Evolutionary conservation across 805 yeast species (phyloP).

Genomic region (Tanozyma kutaoensis): DNA sequence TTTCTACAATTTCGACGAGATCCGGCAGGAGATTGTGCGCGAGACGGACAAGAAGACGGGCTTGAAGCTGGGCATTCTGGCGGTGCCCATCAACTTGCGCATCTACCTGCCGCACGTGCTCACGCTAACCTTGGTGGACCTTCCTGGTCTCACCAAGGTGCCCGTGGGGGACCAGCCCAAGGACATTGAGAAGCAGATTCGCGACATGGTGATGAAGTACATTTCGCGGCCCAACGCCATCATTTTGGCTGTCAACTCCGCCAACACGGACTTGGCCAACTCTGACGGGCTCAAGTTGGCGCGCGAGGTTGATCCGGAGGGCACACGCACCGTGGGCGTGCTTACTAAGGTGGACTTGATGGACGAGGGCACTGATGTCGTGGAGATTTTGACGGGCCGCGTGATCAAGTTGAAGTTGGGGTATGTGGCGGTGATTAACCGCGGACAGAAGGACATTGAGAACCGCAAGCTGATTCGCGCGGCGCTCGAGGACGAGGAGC

Average conservation of each 20-base stretch:
- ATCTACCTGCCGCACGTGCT: constrained; percentile 89
- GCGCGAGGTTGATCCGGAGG: constrained; percentile 96
- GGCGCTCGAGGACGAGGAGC: constrained; percentile 71
- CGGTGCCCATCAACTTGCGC: constrained; percentile 86
- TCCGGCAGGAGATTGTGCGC: constrained; percentile 78
- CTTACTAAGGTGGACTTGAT: constrained; percentile 90
- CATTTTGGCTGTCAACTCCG: constrained; percentile 71
- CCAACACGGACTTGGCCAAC: constrained; percentile 94
- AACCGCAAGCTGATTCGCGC: constrained; percentile 73
- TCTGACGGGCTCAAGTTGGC: constrained; percentile 94
- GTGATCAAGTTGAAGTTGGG: constrained; percentile 93
- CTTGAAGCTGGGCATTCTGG: constrained; percentile 75
- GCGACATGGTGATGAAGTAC: constrained; percentile 84
- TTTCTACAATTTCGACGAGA: constrained; percentile 78
- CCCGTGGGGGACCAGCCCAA: constrained; percentile 99
- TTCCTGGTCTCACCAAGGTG: constrained; percentile 95
- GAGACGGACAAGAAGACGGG: constrained; percentile 84
- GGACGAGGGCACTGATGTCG: constrained; percentile 97
- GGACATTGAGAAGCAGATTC: constrained; percentile 89
- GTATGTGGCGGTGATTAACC: constrained; percentile 82
- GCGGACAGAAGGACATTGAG: constrained; percentile 96
- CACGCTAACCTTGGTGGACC: constrained; percentile 87
- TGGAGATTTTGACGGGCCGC: constrained; percentile 89
- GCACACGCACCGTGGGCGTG: constrained; percentile 91
- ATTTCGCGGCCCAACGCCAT: constrained; percentile 94